phyloP scores from a whole-genome alignment of 192 early-diverging fungal genomes.

The Backusella sp. region DNA sequence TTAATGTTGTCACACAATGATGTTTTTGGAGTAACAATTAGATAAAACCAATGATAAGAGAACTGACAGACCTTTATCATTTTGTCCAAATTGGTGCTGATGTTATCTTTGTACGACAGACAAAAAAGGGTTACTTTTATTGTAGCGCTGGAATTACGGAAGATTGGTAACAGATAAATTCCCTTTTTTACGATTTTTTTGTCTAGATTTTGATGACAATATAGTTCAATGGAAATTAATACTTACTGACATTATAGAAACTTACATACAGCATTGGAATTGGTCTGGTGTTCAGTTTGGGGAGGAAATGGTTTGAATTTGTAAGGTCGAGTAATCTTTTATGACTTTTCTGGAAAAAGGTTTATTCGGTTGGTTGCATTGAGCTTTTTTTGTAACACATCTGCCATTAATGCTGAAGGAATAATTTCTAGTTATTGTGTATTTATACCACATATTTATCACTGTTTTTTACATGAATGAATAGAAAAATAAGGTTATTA shows the following conservation, averaged over 20 bases:
- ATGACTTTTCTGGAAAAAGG: not conserved
- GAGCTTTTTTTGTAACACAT: not conserved
- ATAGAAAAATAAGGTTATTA: not conserved
- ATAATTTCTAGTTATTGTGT: too few species aligned
- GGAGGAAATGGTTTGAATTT: not conserved
- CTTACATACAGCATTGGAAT: not conserved
- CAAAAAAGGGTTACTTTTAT: not conserved
- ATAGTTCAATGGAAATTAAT: too few species aligned
- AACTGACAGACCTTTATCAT: slow-evolving; percentile 6
- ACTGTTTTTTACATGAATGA: not conserved
- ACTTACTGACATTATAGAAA: not conserved
- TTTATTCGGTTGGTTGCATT: not conserved
- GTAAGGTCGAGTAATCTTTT: not conserved
- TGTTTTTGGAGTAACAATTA: not conserved
- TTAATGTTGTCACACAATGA: not conserved
- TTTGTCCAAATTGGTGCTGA: slow-evolving; percentile 2
- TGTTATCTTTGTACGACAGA: not conserved
- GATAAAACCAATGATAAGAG: not conserved
- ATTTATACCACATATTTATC: not conserved
- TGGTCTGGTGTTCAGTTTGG: not conserved
- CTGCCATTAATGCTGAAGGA: not conserved
- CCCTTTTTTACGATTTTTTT: not conserved
- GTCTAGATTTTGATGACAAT: not conserved
- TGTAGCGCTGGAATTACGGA: not conserved
- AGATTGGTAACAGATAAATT: not conserved